Percentiles rank a stretch among this genome's conserved stretches.
Conservation (phyloP, 257 asterid genomes). For the Ilex aquifolium region DNA sequence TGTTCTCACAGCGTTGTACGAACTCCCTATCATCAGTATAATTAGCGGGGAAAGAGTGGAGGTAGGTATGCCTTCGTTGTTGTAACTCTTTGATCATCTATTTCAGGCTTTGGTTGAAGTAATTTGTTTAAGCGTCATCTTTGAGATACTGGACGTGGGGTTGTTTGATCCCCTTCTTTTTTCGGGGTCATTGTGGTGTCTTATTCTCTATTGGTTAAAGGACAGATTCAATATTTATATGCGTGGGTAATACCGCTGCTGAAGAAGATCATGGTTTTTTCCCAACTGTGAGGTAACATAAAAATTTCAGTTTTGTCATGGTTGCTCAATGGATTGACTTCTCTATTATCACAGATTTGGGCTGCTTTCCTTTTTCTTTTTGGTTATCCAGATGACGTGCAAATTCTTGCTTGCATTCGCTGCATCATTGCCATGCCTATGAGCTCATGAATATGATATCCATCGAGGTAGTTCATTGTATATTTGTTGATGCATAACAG, state of each 20-base stretch:
- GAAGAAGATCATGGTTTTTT: conserved; percentile 21
- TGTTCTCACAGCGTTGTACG: neutral
- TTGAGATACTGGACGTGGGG: conserved; percentile 4
- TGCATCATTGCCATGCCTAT: conserved; percentile 20
- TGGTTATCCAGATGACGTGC: conserved; percentile 26
- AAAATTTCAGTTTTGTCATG: conserved; percentile 19
- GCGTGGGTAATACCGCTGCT: conserved; percentile 35
- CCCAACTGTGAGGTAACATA: conserved; percentile 33
- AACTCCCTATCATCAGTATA: neutral
- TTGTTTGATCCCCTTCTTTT: conserved; percentile 15
- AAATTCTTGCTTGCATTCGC: conserved; percentile 15
- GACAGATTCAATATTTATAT: conserved; percentile 21
- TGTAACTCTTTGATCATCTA: conserved; percentile 21
- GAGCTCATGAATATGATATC: conserved; percentile 20
- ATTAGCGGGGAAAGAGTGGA: conserved; percentile 46
- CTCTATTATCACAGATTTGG: conserved; percentile 10
- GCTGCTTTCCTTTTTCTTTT: conserved; percentile 8
- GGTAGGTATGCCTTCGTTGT: conserved; percentile 53
- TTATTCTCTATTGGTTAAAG: conserved; percentile 11
- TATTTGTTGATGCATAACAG: too few species aligned
- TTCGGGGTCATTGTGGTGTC: conserved; percentile 16
- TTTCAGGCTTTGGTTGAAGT: conserved; percentile 14
- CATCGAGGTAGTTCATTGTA: neutral
- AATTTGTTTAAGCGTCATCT: conserved; percentile 13
- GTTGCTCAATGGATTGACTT: conserved; percentile 19